A percentile compares a stretch with the other conserved stretches of the same genome.
phyloP scores from a whole-genome alignment of 345 rosid species.

The Microcos paniculata region DNA sequence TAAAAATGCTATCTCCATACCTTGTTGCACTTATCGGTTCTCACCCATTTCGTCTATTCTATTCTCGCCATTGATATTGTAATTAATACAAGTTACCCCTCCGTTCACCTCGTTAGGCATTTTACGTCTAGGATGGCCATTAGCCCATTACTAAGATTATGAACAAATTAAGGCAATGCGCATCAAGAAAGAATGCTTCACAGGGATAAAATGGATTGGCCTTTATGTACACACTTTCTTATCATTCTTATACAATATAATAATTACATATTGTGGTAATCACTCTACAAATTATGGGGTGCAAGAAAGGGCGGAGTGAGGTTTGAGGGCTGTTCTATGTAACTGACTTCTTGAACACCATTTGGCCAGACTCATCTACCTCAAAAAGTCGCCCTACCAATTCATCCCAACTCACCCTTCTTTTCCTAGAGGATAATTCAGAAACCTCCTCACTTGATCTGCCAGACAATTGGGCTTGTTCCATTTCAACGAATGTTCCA shows the following conservation, averaged over 20 bases:
- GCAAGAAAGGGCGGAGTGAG: conserved; percentile 8
- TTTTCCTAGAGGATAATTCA: not conserved
- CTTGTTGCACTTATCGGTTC: no score
- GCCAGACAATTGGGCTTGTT: conserved; percentile 57
- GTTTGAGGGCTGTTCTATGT: conserved; percentile 5
- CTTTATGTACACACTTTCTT: not conserved
- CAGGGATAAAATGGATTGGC: not conserved
- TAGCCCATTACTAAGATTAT: not conserved
- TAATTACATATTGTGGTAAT: not conserved
- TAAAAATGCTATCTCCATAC: no score
- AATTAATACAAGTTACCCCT: not conserved
- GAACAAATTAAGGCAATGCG: not conserved
- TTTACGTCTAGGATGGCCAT: not conserved
- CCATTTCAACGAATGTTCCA: conserved; percentile 71
- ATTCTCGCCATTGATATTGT: not conserved
- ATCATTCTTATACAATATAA: not conserved
- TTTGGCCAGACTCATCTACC: conserved; percentile 51
- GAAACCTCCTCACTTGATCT: conserved; percentile 31
- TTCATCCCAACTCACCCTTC: conserved; percentile 50
- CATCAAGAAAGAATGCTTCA: not conserved
- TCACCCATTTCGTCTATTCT: not conserved
- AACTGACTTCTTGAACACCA: conserved; percentile 40
- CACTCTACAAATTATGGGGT: not conserved
- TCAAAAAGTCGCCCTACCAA: conserved; percentile 52
- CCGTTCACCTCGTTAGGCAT: not conserved